Evolutionary conservation across 345 rosid genomes (phyloP), one percentile per base, ranked within the genome.

Genomic region (Schrenkiella parvula): DNA sequence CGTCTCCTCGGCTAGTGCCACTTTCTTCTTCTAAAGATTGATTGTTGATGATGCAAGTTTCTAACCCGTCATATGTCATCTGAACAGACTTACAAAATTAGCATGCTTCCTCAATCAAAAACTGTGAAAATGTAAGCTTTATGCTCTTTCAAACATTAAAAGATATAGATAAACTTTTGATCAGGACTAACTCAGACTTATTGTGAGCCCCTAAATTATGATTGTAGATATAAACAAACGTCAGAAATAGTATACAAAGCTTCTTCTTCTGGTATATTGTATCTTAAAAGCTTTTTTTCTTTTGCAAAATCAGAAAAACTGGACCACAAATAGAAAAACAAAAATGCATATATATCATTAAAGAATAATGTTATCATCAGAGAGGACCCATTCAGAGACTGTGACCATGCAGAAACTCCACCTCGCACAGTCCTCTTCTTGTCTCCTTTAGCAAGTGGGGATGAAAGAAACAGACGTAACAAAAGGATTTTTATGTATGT

Each of bases 1-100:
- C 90, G 59, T 87, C 97, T 50, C 86, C 98, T 75, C 85, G 77
- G 82, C 95, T 93, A 50, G 88, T 85, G 71, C 95, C 68, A 75
- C 95, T 89, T 78, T 89, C 96, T 53, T 73, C 85, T 44, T 91
- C 97, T 60, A 79, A 88, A 19, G 96, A 88, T 53, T 86, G 91
- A 77, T 79, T 88, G 81, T 85, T 93, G 59, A 82, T 70, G 66
- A 93, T 88, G 83, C 93, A 89, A 58, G 82, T 79, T 83, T 89
- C 90, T 32, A 91, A 88, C 71, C 96, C 98, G 59, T 89, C 75
- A 71, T 88, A 93, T 47, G 93, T 82, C 84, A 82, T 84, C 73
- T 37, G 39, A 37, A 37, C 41, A 22, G 29, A 48, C 11, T 12
- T 48, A 48, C 54, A 48, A 48, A 5, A 4, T 11, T 48, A 46